A percentile compares a stretch with the other conserved stretches of the same genome.
These are phyloP conservation scores for Eucalyptus coolabah DNA, from an alignment of 345 rosid genomes.

Conservation along the genomic window DNA sequence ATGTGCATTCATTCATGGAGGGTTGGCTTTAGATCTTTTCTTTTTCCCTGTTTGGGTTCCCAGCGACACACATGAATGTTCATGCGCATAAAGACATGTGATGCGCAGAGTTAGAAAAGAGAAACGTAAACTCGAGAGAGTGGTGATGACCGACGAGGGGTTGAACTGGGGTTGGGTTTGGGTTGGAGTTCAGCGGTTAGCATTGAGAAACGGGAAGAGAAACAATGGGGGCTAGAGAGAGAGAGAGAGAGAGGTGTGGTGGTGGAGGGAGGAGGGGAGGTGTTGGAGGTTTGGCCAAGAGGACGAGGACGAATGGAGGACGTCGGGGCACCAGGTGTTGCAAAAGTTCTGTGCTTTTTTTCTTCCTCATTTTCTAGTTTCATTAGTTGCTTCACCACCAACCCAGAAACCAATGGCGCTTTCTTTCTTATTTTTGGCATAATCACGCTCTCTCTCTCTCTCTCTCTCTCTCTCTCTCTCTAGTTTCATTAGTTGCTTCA, in stretches of 20 bases:
- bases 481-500: not conserved
- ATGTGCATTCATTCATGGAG: conserved; percentile 9
- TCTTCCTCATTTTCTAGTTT: not conserved
- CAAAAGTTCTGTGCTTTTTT: conserved; percentile 50
- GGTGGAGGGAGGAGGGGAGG: conserved; percentile 2
- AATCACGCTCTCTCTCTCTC: not conserved
- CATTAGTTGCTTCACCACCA: too few relatives aligned
- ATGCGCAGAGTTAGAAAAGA: not conserved
- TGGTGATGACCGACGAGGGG: not conserved
- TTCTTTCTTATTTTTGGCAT: not conserved
- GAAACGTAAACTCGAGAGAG: not conserved
- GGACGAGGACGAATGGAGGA: conserved; percentile 63
- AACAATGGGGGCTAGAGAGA: not conserved
- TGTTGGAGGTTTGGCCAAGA: conserved; percentile 35
- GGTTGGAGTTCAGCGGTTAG: not conserved
- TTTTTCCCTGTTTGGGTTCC: not conserved
- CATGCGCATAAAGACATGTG: not conserved
- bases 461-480: not conserved
- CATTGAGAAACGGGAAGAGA: not conserved
- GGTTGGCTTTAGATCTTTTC: not conserved
- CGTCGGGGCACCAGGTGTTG: conserved; percentile 49
- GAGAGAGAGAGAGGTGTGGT: not conserved
- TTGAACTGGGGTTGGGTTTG: conserved; percentile 12
- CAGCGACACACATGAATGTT: not conserved
- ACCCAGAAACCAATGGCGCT: too few relatives aligned